Evolutionary conservation across 108 stramenopile species (phyloP).

Genomic region (Fragilariopsis cylindrus): DNA sequence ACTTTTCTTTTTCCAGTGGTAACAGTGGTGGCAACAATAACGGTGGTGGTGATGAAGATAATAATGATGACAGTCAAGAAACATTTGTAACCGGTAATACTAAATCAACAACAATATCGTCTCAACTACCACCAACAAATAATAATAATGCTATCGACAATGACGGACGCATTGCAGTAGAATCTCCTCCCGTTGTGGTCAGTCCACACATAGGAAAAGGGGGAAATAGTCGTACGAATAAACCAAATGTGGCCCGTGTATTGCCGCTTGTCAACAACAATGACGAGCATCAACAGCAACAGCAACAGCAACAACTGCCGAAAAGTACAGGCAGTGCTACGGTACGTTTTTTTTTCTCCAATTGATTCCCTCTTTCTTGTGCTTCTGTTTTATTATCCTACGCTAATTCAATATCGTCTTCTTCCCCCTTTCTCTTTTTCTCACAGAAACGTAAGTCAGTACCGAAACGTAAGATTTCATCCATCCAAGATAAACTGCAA

Average conservation of each 20-base stretch:
- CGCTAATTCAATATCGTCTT: constrained; percentile 1
- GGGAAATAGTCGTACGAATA: background rate
- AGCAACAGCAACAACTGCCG: constrained; percentile 1
- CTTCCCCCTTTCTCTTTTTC: background rate
- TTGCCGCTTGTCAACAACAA: background rate
- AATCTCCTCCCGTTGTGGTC: constrained; percentile 33
- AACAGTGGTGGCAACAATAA: background rate
- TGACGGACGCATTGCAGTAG: constrained; percentile 29
- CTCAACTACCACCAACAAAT: background rate
- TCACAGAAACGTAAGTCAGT: constrained; percentile 50
- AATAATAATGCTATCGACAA: constrained; percentile 7
- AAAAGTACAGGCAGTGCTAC: background rate
- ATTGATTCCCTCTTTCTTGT: background rate
- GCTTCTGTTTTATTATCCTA: background rate
- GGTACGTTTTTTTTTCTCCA: background rate
- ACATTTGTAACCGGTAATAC: constrained; percentile 8
- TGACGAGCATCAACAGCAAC: background rate
- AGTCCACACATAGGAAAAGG: constrained; percentile 12
- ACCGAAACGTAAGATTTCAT: constrained; percentile 50
- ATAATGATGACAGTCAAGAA: constrained; percentile 9
- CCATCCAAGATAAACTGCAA: constrained; percentile 29
- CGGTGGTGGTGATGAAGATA: background rate
- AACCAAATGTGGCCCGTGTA: constrained; percentile 3
- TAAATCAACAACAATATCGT: background rate
- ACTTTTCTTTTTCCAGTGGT: background rate